These are phyloP conservation scores for Podospora australis DNA, from an alignment of 495 filamentous ascomycete genomes.

Conservation along the genomic window DNA sequence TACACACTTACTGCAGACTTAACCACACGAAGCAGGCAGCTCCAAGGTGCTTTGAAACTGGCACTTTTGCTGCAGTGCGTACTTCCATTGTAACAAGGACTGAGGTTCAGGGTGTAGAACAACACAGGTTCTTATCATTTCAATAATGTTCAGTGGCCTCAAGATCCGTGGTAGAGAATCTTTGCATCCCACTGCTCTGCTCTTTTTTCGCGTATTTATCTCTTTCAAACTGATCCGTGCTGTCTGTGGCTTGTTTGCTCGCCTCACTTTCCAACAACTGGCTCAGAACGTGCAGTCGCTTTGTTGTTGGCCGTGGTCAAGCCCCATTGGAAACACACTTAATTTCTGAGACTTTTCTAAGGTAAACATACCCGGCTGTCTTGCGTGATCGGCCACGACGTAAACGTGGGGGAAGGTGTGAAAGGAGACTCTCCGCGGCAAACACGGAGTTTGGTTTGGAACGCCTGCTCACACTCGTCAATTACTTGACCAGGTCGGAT, in stretches of 20 bases:
- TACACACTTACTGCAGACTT: background rate
- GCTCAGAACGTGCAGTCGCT: background rate
- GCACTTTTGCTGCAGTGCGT: background rate
- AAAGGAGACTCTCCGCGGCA: conserved; percentile 10
- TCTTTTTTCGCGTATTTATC: background rate
- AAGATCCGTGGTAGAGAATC: background rate
- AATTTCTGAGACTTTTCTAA: too few relatives aligned
- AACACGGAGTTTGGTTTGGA: conserved; percentile 3
- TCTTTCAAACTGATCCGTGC: background rate
- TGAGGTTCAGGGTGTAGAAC: background rate
- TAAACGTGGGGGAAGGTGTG: conserved; percentile 7
- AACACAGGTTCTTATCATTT: background rate
- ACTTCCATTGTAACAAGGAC: background rate
- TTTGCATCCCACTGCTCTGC: background rate
- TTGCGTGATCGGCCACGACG: conserved; percentile 9
- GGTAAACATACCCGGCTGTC: conserved; percentile 6
- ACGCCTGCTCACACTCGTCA: conserved; percentile 6
- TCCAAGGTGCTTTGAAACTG: background rate
- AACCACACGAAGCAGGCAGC: background rate
- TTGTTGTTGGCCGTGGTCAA: background rate
- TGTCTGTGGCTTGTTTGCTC: background rate
- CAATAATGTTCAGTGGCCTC: background rate
- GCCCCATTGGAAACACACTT: background rate
- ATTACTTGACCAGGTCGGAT: conserved; percentile 3
- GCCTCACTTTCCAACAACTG: background rate